These are phyloP conservation scores for Plantago coronopus DNA, from an alignment of 305 asterid species.

Conservation along the genomic window DNA sequence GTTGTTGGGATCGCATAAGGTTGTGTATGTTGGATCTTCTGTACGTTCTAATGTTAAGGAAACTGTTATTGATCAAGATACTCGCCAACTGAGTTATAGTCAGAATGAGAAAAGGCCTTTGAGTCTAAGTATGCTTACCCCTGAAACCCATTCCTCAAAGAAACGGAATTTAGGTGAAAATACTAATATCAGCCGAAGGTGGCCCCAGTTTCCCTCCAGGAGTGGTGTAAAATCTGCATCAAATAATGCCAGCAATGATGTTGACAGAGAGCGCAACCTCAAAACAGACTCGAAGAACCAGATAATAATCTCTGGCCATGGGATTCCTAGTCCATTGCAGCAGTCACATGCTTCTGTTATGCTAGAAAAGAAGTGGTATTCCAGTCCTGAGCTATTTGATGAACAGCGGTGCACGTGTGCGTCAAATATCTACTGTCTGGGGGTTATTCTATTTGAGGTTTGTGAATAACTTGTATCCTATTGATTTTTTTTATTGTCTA, in stretches of 20 bases:
- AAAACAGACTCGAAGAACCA: constrained; percentile 30
- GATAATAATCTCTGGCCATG: constrained; percentile 28
- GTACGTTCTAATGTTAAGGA: constrained; percentile 27
- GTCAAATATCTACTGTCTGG: constrained; percentile 80
- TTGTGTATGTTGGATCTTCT: constrained; percentile 59
- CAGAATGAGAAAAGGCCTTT: constrained; percentile 45
- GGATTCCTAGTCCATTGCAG: constrained; percentile 36
- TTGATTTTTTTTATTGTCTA: constrained; percentile 22
- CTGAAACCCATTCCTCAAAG: constrained; percentile 41
- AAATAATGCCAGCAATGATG: constrained; percentile 31
- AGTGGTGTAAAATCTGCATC: constrained; percentile 37
- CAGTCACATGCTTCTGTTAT: constrained; percentile 32
- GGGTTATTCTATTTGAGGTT: constrained; percentile 97
- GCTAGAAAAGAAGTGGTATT: constrained; percentile 78
- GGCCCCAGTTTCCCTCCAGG: constrained; percentile 62
- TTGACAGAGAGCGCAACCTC: constrained; percentile 29
- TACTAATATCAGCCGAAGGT: constrained; percentile 35
- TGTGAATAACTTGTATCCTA: constrained; percentile 32
- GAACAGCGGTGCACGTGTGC: constrained; percentile 63
- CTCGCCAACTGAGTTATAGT: constrained; percentile 29
- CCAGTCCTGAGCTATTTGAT: constrained; percentile 70
- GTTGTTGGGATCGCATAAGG: constrained; percentile 50
- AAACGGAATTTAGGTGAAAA: constrained; percentile 54
- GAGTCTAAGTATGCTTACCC: constrained; percentile 31
- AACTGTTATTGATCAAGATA: constrained; percentile 35